Conservation (phyloP, 495 filamentous ascomycete species). For the Tuber aestivum region DNA sequence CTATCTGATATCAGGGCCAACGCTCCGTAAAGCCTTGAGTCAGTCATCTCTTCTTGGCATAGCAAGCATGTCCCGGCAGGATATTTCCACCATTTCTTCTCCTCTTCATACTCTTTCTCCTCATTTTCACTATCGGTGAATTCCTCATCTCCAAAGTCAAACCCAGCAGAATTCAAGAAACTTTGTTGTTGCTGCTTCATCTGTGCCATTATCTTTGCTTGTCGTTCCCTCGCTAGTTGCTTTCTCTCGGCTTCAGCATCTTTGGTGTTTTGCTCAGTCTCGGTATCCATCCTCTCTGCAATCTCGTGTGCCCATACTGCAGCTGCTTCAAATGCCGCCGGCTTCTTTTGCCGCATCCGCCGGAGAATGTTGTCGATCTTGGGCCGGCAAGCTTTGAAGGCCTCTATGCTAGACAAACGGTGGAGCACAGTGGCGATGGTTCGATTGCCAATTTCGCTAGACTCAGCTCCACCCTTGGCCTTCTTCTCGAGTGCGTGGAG, state of each 20-base stretch:
- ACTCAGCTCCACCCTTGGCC: conserved; percentile 19
- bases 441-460: conserved; percentile 23
- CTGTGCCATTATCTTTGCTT: conserved; percentile 90
- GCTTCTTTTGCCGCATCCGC: conserved; percentile 75
- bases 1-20: conserved; percentile 86
- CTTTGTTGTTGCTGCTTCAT: conserved; percentile 95
- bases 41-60: conserved; percentile 92
- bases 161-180: conserved; percentile 77
- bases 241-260: conserved; percentile 66
- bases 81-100: conserved; percentile 79
- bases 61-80: conserved; percentile 92
- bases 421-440: conserved; percentile 74
- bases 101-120: conserved; percentile 56
- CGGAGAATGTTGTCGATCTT: conserved; percentile 83
- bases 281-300: conserved; percentile 40
- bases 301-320: conserved; percentile 43
- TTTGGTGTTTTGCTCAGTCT: conserved; percentile 45
- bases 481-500: conserved; percentile 35
- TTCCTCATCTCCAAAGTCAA: conserved; percentile 55
- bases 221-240: conserved; percentile 81
- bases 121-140: conserved; percentile 70
- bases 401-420: conserved; percentile 63
- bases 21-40: conserved; percentile 80
- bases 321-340: conserved; percentile 60
- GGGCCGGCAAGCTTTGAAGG: conserved; percentile 71